Evolutionary conservation across 129 eudicot genomes (phyloP), one percentile per base, ranked within the genome.

Genomic region (Pseudognaphalium luteoalbum): DNA sequence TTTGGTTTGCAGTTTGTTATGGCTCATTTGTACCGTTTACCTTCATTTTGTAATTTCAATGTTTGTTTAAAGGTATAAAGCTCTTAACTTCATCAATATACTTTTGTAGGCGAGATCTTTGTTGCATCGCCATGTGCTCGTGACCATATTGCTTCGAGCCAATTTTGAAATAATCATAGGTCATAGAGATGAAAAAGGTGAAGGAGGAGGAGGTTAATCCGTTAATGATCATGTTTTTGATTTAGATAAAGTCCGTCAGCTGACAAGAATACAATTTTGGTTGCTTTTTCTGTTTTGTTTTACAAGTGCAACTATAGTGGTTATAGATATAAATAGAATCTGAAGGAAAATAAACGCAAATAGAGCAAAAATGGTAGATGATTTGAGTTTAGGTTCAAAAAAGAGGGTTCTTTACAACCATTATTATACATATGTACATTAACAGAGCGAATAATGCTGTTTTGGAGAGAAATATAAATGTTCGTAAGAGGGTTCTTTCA

Each of bases 171-270:
- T 17, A 57, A 60, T 10, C 66, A 1, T 22, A 25, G 10, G 30
- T 60, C 34, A 60, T 60, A 34, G 66, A 60, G 66, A 60, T 22
- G 66, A 60, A 7, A 58, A 59, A 1, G 21, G 8, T 54, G 60
- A 54, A 54, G 0, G 60, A 54, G 66, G 59, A 16, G 65, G 66
- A 60, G 66, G 34, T 60, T 60, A n/a, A n/a, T n/a, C n/a, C n/a
- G n/a, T n/a, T n/a, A 4, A 60, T 25, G 66, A 60, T 60, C 66
- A 60, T 6, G 14, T 60, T 19, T 60, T 20, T 22, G 66, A 60
- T 60, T 60, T 60, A 59, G 65, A 20, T 59, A 20, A 9, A 58
- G 25, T 60, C 32, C 25, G 33, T 8, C 32, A 60, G 35, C 30
- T 22, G 34, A 60, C 66, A 60, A 22, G 33, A 60, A 60, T 59